Base-by-base conservation (phyloP, 1,284 basidiomycete genomes). In the Pholiota adiposa region DNA sequence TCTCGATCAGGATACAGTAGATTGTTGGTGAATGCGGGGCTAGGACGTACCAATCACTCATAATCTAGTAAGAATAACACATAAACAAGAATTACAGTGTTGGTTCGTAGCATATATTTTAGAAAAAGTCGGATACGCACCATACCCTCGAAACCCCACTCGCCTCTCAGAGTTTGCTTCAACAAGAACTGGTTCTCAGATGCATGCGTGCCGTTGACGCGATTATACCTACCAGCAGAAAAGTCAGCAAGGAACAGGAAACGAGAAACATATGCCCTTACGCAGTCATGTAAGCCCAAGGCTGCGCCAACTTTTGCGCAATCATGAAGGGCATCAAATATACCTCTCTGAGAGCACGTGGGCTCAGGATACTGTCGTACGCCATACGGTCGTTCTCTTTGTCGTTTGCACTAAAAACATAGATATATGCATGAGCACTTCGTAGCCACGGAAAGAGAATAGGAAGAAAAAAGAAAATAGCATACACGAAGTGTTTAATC, bases 321-420 rank as follows among this genome's bases (percentile, higher is more conserved):
- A 95, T 81, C 86, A 93, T 90, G 77, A 94, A 94, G 0, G 89
- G 88, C 79, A 89, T 84, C 40, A 94, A 79, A 73, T 94, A 94
- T 51, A 95, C 83, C 72, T 95, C 93, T 27, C 91, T 83, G 44
- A 95, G 78, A 0, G 92, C 88, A 29, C 92, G 84, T 60, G 84
- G 80, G 61, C 81, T 83, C 63, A 90, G 75, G 58, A 88, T 75
- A 55, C 83, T 85, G 67, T 89, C 81, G 65, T 85, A 89, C 4
- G 71, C 87, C 69, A 82, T 80, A 1, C 88, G 80, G 68, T 90
- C 88, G 63, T 88, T 79, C 69, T 91, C 89, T 68, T 89, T 89
- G 74, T 92, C 89, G 66, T 91, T 90, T 27, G 79, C 86, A 18
- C 83, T 85, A 60, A 29, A 56, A 14, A 34, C 36, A 11, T 19